Base-by-base conservation (phyloP, 2,329 filamentous ascomycete genomes). In the Neopestalotiopsis clavispora region DNA sequence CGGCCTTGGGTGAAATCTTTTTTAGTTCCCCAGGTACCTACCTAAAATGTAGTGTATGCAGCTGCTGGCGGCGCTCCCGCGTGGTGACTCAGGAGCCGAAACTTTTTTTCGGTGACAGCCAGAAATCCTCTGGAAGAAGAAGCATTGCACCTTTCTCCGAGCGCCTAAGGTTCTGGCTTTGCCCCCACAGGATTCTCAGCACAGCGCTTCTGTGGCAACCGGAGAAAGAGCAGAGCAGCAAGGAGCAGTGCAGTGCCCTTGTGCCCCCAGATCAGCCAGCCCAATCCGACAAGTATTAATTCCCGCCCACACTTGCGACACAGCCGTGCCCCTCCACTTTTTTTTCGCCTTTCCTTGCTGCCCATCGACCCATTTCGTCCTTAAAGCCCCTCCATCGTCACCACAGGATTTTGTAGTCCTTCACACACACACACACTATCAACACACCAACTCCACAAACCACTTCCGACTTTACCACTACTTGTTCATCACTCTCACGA, bases 401-500 rank as follows among this genome's bases (percentile, higher is more conserved):
- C 61, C 61, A 52, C 61, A 64, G 59, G 30, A n/a, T 62, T 62
- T 61, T 62, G n/a, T 62, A 28, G n/a, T 62, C 32, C 59, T 38
- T 34, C 59, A 62, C 30, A 42, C 30, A 45, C 57, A 17, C 59
- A 62, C 30, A 61, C 30, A 45, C 57, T 12, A 66, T 38, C 45
- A 69, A 67, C 49, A 52, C 34, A 65, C 59, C 32, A 38, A 20
- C 59, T 32, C 59, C 59, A 62, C 61, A 45, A 64, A 34, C 30
- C 61, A 64, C 52, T 28, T 67, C 34, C 20, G 17, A 10, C 45
- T 28, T 38, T 52, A 32, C 23, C 34, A 67, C 28, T 20, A 62
- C 38, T 34, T 65, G 38, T 14, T 58, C 69, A 17, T 69, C 14
- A 52, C 64, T 13, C 60, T 40, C 60, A n/a, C 40, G 69, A 71